phyloP scores from a whole-genome alignment of 1,284 basidiomycete genomes.

The Ustilago loliicola region DNA sequence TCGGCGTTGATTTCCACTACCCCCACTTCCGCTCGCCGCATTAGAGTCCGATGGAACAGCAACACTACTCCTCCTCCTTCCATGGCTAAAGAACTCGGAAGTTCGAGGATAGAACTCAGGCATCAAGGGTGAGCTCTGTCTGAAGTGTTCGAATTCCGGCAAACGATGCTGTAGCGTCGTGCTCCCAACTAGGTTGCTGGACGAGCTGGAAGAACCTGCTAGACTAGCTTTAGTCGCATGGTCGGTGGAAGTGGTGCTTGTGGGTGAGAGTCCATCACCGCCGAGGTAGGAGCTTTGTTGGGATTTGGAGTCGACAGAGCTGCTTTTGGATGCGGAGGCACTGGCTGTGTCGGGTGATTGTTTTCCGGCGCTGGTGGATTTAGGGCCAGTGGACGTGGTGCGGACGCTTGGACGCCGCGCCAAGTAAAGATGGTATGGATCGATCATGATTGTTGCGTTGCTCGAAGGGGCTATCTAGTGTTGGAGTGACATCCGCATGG shows the following conservation, averaged over 20 bases:
- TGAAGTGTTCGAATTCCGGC: constrained; percentile 53
- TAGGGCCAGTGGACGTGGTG: constrained; percentile 9
- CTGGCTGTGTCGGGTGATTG: background rate
- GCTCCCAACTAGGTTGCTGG: constrained; percentile 10
- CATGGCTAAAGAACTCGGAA: constrained; percentile 52
- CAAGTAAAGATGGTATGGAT: constrained; percentile 46
- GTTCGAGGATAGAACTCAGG: constrained; percentile 50
- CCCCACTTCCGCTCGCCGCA: background rate
- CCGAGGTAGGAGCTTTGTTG: constrained; percentile 37
- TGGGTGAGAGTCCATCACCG: constrained; percentile 32
- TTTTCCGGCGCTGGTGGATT: background rate
- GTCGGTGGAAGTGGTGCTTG: constrained; percentile 36
- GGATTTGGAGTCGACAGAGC: constrained; percentile 39
- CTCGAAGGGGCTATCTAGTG: background rate
- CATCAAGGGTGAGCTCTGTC: constrained; percentile 39
- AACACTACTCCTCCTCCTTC: constrained; percentile 36
- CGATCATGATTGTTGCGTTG: constrained; percentile 31
- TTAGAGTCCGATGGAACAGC: constrained; percentile 20
- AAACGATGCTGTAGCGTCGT: constrained; percentile 32
- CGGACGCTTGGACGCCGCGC: constrained; percentile 20
- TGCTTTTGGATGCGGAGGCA: constrained; percentile 21
- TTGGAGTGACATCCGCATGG: constrained; percentile 5
- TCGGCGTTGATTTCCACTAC: background rate
- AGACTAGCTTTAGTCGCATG: constrained; percentile 24
- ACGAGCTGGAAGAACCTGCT: constrained; percentile 29